These are phyloP conservation scores for Mycena indigotica DNA, from an alignment of 768 basidiomycete species.

Conservation along the genomic window DNA sequence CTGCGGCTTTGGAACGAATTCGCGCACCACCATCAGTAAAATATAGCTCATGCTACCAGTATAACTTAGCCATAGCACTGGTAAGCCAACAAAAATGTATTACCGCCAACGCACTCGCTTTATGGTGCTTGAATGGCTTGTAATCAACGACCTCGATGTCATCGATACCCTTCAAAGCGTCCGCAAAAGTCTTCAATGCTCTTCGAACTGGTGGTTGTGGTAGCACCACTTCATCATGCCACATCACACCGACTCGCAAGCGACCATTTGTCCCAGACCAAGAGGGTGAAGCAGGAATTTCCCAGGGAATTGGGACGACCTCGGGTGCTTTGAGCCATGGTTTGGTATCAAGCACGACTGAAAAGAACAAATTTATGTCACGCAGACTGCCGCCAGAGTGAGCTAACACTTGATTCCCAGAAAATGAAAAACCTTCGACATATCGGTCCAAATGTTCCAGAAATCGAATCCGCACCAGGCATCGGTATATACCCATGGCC, in stretches of 20 bases:
- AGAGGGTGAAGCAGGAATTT: slow-evolving; percentile 7
- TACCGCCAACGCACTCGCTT: slow-evolving; percentile 37
- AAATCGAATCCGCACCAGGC: slow-evolving; percentile 52
- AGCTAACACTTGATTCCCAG: not conserved
- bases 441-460: slow-evolving; percentile 58
- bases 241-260: slow-evolving; percentile 34
- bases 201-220: slow-evolving; percentile 47
- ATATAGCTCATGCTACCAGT: slow-evolving; percentile 8
- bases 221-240: slow-evolving; percentile 38
- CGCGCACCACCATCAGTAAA: slow-evolving; percentile 10
- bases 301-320: slow-evolving; percentile 33
- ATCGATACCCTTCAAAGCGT: slow-evolving; percentile 35
- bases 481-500: slow-evolving; percentile 39
- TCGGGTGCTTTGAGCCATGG: slow-evolving; percentile 45
- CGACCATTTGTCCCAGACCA: slow-evolving; percentile 29
- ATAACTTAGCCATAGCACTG: no score
- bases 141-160: slow-evolving; percentile 41
- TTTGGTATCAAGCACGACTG: slow-evolving; percentile 32
- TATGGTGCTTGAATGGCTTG: slow-evolving; percentile 36
- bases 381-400: slow-evolving; percentile 25
- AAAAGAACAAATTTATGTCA: slow-evolving; percentile 35
- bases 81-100: slow-evolving; percentile 18
- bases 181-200: slow-evolving; percentile 40
- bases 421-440: slow-evolving; percentile 37
- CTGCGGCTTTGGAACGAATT: slow-evolving; percentile 7